phyloP scores from a whole-genome alignment of 768 basidiomycete species.

The Termitomyces sp. region DNA sequence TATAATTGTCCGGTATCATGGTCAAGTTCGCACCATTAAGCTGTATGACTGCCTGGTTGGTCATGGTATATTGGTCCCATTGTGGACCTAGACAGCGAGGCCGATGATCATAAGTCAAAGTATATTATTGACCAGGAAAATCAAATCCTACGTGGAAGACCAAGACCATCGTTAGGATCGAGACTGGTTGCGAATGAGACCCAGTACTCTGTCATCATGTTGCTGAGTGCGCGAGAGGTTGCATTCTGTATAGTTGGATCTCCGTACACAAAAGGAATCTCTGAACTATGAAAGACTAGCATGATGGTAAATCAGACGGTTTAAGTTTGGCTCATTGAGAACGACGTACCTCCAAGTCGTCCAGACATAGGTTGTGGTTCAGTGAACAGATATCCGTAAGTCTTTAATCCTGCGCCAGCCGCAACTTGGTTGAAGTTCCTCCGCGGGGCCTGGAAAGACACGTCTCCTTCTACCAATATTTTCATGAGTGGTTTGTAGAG shows the following conservation, averaged over 20 bases:
- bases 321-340: background rate
- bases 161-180: constrained; percentile 36
- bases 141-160: constrained; percentile 21
- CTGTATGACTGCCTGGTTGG: constrained; percentile 16
- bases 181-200: constrained; percentile 38
- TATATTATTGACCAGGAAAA: background rate
- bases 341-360: constrained; percentile 6
- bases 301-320: background rate
- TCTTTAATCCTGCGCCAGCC: constrained; percentile 23
- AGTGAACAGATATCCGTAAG: constrained; percentile 33
- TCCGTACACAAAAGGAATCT: constrained; percentile 26
- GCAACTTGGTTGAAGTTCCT: constrained; percentile 29
- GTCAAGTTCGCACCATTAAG: constrained; percentile 21
- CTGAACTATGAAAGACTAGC: constrained; percentile 24
- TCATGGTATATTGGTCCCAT: constrained; percentile 17
- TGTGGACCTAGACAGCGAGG: constrained; percentile 14
- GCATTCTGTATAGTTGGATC: constrained; percentile 9
- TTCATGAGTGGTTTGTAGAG: background rate
- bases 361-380: constrained; percentile 21
- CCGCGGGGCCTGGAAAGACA: constrained; percentile 28
- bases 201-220: constrained; percentile 38
- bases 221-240: constrained; percentile 21
- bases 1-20: constrained; percentile 21
- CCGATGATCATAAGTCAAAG: background rate
- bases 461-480: constrained; percentile 21